Evolutionary conservation across 106 monocot genomes (phyloP), one percentile per base, ranked within the genome.

Genomic region (Apostasia ramifera): DNA sequence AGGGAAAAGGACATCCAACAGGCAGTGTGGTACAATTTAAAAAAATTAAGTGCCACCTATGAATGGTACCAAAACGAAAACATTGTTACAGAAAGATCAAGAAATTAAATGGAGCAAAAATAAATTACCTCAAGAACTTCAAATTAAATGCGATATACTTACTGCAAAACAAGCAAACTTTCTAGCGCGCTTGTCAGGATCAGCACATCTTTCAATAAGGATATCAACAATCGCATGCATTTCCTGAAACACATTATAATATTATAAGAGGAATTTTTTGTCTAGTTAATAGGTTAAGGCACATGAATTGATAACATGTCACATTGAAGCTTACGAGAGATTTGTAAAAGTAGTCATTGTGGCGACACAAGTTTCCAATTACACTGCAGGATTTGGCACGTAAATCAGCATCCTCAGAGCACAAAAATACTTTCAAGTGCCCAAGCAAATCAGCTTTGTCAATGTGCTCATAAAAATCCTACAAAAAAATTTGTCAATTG

Each of bases 101-200:
- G 26, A 26, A 26, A 26, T 26, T 26, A 26, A 26, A 26, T 26
- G 26, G 26, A 26, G 26, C 26, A 26, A 26, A 26, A 26, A 26
- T 26, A 26, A 26, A 26, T 26, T 26, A 26, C 26, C 26, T 26
- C 26, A 26, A 26, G 26, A 26, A 26, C 26, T 26, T 26, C 26
- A 26, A 26, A 26, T 26, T 26, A 26, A 26, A 26, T 26, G 26
- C 26, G 26, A 26, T 44, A 63, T 55, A 47, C 98, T 83, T 81
- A 98, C 98, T 66, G 98, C 98, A 80, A 98, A 98, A 76, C 93
- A 93, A 66, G 98, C 98, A 85, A 98, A 98, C 71, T 98, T 98
- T 55, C 93, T 85, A 12, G 98, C 93, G 42, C 98, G 86, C 70
- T 88, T 93, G 74, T 98, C 98, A 61, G 81, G 73, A 61, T 98